Conservation (phyloP, 305 asterid species). For the Caryopteris hybrid region DNA sequence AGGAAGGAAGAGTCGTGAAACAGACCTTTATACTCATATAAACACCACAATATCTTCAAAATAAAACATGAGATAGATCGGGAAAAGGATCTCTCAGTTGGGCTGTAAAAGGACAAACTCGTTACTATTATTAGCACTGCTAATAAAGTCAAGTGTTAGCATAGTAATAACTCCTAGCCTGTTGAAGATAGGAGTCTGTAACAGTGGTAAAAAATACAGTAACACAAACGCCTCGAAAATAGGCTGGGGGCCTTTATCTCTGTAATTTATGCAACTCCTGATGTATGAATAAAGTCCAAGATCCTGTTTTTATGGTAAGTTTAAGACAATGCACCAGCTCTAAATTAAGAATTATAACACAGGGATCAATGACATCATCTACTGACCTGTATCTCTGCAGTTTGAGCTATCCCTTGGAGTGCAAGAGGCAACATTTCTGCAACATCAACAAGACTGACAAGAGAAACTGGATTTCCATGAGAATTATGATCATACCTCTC, state of each 20-base stretch:
- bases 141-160: not conserved
- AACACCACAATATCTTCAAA: conserved; percentile 4
- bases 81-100: not conserved
- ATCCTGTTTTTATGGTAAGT: not conserved
- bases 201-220: not conserved
- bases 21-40: conserved; percentile 1
- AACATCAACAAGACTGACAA: conserved; percentile 4
- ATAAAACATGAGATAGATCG: not conserved
- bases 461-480: not conserved
- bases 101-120: not conserved
- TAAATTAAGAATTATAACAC: not conserved
- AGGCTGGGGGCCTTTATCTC: not conserved
- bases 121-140: not conserved
- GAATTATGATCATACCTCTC: not conserved
- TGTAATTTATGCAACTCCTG: not conserved
- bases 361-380: not conserved
- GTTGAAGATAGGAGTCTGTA: not conserved
- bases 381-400: not conserved
- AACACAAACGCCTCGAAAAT: not conserved
- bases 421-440: conserved; percentile 19
- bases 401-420: conserved; percentile 8
- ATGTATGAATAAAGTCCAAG: not conserved
- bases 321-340: not conserved
- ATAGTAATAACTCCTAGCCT: not conserved
- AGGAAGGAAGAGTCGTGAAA: not conserved